phyloP scores from a whole-genome alignment of 768 basidiomycete species.

The Neoboletus brunneissimus region DNA sequence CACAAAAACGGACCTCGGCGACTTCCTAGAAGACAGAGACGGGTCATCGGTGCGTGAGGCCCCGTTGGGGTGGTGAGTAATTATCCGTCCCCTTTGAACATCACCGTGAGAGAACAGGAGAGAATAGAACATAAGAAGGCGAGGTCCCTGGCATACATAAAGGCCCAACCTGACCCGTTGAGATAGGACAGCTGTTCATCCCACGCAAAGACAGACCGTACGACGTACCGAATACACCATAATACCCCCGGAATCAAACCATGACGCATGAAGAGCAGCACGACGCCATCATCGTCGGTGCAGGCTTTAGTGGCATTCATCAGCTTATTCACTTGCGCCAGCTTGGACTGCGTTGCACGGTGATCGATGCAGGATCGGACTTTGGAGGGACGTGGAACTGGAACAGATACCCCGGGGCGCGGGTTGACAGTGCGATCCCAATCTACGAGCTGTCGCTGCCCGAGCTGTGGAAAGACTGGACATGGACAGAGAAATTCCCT shows the following conservation, averaged over 20 bases:
- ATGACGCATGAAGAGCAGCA: conserved; percentile 4
- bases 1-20: no score
- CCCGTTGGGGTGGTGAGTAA: not conserved
- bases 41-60: not conserved
- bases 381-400: conserved; percentile 15
- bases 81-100: not conserved
- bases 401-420: conserved; percentile 17
- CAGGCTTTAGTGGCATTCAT: conserved; percentile 15
- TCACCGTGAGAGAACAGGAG: not conserved
- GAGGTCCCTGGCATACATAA: not conserved
- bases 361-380: conserved; percentile 14
- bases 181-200: not conserved
- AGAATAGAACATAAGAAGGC: not conserved
- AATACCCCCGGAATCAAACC: not conserved
- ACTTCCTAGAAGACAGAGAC: not conserved
- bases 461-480: conserved; percentile 15
- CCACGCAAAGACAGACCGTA: not conserved
- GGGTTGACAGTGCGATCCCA: conserved; percentile 8
- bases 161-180: no score
- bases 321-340: conserved; percentile 7
- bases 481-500: conserved; percentile 13
- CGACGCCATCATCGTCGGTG: conserved; percentile 17
- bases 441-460: conserved; percentile 9
- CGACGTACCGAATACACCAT: not conserved
- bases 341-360: conserved; percentile 9